Evolutionary conservation across 176 grass and related monocot species (phyloP), one percentile per base, ranked within the genome.

Genomic region (Oryza nivara): DNA sequence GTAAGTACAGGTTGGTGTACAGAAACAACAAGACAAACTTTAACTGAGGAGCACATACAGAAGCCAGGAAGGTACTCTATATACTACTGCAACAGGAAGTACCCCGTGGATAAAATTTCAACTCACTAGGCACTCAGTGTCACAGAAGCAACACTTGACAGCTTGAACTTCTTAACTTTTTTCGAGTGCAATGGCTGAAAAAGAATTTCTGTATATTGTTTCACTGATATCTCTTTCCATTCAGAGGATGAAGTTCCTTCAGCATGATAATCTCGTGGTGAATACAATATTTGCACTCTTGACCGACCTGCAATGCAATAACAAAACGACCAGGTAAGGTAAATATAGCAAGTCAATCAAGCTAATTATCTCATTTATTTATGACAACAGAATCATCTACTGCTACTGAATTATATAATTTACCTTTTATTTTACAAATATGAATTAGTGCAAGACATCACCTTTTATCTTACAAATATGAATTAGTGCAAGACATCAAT

Each of bases 151-250:
- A 91, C 64, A 74, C 84, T 87, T 5, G 89, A 97, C 64, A 97
- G 75, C 78, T 94, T 93, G 70, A 97, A 93, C 71, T 97, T 97
- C 64, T 38, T 20, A 35, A 68, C 65, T 74, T 90, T 97, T 10
- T 93, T 93, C 68, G 91, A 91, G 34, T 93, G 85, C 19, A 93
- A 38, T 26, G 91, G 91, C 70, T 91, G 94, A 32, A 97, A 97
- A 78, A 83, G 19, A 80, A 97, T 76, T 85, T 92, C 89, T 0
- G 91, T 97, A 34, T 86, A 83, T 41, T 90, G 89, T 81, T 97
- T 91, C 81, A 97, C 94, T 4, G 91, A 86, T 67, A 87, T 68
- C 75, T 93, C 94, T 80, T 91, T 92, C 89, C 84, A 91, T 74
- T 93, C 91, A 41, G 81, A 88, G 74, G 84, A 90, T 75, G 87